A percentile compares a stretch with the other conserved stretches of the same genome.
These are phyloP conservation scores for Suillus alpinus DNA, from an alignment of 768 basidiomycete species.

Conservation along the genomic window DNA sequence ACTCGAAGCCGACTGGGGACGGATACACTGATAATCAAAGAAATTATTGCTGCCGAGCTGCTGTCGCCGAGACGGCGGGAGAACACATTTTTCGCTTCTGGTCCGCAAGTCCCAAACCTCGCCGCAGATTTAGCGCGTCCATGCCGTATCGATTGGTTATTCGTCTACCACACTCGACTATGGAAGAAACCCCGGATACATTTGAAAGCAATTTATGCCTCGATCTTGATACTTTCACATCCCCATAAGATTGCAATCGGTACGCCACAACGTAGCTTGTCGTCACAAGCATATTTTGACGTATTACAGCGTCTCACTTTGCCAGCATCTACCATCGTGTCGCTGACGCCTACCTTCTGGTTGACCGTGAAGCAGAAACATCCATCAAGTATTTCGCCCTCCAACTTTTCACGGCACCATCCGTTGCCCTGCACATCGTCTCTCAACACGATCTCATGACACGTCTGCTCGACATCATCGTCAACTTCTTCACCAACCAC, in stretches of 20 bases:
- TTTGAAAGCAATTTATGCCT: conserved; percentile 80
- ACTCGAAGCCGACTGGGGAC: conserved; percentile 67
- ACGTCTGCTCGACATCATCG: conserved; percentile 78
- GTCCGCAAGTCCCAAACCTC: conserved; percentile 34
- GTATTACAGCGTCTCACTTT: conserved; percentile 68
- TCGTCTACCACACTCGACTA: conserved; percentile 77
- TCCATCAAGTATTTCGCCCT: conserved; percentile 92
- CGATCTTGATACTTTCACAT: conserved; percentile 66
- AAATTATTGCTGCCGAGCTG: conserved; percentile 69
- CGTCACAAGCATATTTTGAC: conserved; percentile 6
- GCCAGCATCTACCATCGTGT: conserved; percentile 82
- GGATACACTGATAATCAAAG: conserved; percentile 66
- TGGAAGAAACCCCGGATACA: conserved; percentile 85
- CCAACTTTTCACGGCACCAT: conserved; percentile 90
- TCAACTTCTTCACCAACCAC: conserved; percentile 91
- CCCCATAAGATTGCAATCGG: conserved; percentile 78
- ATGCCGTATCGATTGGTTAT: conserved; percentile 68
- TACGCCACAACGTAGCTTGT: conserved; percentile 34
- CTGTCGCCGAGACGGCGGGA: conserved; percentile 60
- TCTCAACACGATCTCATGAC: conserved; percentile 69
- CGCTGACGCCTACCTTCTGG: conserved; percentile 87
- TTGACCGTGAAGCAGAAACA: conserved; percentile 92
- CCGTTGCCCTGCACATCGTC: conserved; percentile 77
- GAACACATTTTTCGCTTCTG: conserved; percentile 41
- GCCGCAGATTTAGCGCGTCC: conserved; percentile 44